A percentile compares a stretch with the other conserved stretches of the same genome.
Conservation (phyloP, 1,284 basidiomycete genomes). For the Megacollybia platyphylla region DNA sequence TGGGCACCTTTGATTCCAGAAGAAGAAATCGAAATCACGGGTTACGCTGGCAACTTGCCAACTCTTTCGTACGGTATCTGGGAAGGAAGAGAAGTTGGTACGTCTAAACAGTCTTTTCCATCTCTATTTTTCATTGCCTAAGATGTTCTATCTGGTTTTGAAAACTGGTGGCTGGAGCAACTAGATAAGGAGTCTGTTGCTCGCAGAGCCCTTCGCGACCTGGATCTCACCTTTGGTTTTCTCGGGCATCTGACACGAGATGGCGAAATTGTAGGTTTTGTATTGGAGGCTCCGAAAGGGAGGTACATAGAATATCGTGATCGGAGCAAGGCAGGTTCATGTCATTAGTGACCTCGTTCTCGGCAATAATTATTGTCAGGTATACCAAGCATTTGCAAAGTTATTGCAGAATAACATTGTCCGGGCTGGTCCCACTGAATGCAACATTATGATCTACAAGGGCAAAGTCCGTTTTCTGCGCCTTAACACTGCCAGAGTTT, state of each 20-base stretch:
- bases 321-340: slow-evolving; percentile 13
- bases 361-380: not conserved
- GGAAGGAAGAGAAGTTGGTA: slow-evolving; percentile 17
- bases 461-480: slow-evolving; percentile 3
- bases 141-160: slow-evolving; percentile 13
- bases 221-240: slow-evolving; percentile 27
- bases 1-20: slow-evolving; percentile 21
- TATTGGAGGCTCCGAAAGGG: slow-evolving; percentile 28
- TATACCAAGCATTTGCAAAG: slow-evolving; percentile 2
- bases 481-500: slow-evolving; percentile 7
- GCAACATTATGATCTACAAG: slow-evolving; percentile 3
- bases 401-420: slow-evolving; percentile 3
- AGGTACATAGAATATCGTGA: slow-evolving; percentile 22
- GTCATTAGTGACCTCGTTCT: not conserved
- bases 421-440: not conserved
- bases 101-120: slow-evolving; percentile 3
- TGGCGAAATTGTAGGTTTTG: slow-evolving; percentile 26
- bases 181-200: slow-evolving; percentile 22
- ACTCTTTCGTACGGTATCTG: slow-evolving; percentile 16
- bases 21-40: slow-evolving; percentile 21
- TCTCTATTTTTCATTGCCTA: slow-evolving; percentile 2
- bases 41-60: slow-evolving; percentile 11
- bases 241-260: slow-evolving; percentile 29
- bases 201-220: slow-evolving; percentile 19
- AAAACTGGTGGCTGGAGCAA: slow-evolving; percentile 13